Conservation (phyloP, 2,329 filamentous ascomycete species). For the Pseudopyricularia javanii region DNA sequence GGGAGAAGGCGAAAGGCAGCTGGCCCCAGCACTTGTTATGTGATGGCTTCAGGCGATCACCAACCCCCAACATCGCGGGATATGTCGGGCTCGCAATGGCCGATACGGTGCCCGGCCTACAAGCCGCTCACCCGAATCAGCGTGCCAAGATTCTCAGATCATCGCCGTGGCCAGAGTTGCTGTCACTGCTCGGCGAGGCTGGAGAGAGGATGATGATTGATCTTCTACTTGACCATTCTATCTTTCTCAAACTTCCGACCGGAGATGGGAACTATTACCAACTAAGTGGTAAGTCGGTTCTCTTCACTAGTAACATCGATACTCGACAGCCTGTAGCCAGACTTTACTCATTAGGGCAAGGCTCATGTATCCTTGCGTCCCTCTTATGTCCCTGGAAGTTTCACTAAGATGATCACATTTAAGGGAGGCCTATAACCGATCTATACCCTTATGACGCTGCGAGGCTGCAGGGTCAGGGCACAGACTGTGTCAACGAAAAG, state of each 20-base stretch:
- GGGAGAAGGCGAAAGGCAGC: constrained; percentile 27
- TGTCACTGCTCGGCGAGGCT: constrained; percentile 60
- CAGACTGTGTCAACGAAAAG: constrained; percentile 6
- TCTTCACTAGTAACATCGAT: background rate
- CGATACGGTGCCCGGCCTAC: constrained; percentile 49
- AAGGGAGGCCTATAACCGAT: constrained; percentile 6
- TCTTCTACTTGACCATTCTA: constrained; percentile 62
- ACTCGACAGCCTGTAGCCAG: background rate
- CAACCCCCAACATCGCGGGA: constrained; percentile 13
- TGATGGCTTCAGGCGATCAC: constrained; percentile 59
- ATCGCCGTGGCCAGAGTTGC: constrained; percentile 62
- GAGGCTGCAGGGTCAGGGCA: background rate
- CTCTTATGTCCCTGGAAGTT: background rate
- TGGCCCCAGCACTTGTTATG: constrained; percentile 67
- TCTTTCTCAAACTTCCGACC: constrained; percentile 54
- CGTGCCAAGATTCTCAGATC: constrained; percentile 58
- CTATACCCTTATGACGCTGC: background rate
- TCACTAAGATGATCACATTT: background rate
- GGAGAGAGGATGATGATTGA: constrained; percentile 69
- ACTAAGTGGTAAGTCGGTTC: constrained; percentile 51
- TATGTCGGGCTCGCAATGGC: background rate
- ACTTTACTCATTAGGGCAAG: too few species aligned
- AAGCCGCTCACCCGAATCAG: constrained; percentile 52
- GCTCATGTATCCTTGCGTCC: too few species aligned
- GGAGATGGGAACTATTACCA: constrained; percentile 61